Evolutionary conservation across 305 asterid species (phyloP), one percentile per base, ranked within the genome.

Genomic region (Striga hermonthica): DNA sequence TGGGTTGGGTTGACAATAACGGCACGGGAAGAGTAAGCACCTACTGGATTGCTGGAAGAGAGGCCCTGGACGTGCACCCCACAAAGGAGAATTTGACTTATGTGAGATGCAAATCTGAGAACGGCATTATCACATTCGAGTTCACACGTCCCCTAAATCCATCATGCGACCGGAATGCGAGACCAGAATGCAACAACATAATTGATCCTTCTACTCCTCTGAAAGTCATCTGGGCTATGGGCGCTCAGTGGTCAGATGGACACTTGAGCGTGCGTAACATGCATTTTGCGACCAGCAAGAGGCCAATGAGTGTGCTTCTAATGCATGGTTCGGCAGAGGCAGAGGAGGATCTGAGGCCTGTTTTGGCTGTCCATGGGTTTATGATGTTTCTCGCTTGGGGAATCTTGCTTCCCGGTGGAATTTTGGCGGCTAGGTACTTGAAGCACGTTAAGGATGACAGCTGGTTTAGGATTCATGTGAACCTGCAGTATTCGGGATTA

Each of bases 371-470:
- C 9, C 97, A 93, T 16, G 99, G 99, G 61, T 90, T 93, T 74
- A 90, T 93, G 97, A 90, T 93, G 99, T 93, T 93, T 75, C 95
- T 93, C 53, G 97, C 99, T 2, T 93, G 95, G 96, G 99, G 99
- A 31, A 82, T 93, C 70, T 77, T 93, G 68, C 84, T 90, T 65
- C 99, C 99, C 12, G 95, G 89, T n/a, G 99, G 99, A 45, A 84
- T 80, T 71, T 74, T 93, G 57, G 81, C 97, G 8, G 97, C 99
- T 67, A 76, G 99, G 74, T 93, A 93, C 83, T 71, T 90, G 63
- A 93, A 85, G 74, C 97, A 88, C 62, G 72, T 93, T 36, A 85
- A 87, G 74, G 99, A 90, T 57, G 99, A 93, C 76, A 81, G 80
- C 37, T 93, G 99, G 99, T 90, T 73, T 72, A 82, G 75, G 79